Evolutionary conservation across 1,284 basidiomycete genomes (phyloP), one percentile per base, ranked within the genome.

Genomic region (Ceratobasidium sp.): DNA sequence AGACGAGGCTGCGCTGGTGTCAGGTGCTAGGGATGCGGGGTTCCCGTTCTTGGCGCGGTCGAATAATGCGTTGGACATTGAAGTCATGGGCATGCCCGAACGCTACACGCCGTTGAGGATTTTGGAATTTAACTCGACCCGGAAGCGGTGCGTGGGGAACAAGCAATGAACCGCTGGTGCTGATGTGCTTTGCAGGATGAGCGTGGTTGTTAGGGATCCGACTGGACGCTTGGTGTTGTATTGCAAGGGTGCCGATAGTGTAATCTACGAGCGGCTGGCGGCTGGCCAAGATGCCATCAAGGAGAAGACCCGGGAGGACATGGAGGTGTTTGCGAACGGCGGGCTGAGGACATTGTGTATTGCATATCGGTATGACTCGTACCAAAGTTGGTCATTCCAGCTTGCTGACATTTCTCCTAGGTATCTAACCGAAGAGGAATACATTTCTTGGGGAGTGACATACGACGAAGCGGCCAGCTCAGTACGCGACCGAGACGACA

Each of bases 201-300:
- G 92, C 80, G 91, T 93, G 54, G 85, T 98, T 76, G 90, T 95
- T 53, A 91, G 95, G 54, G 88, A 88, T 74, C 92, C 95, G 0
- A 91, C 95, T 75, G 93, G 94, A 22, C 85, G 86, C 78, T 85
- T 98, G 76, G 84, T 95, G 19, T 83, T 98, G 78, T 96, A 96
- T 81, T 94, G 92, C 86, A 98, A 98, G 82, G 96, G 96, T n/a
- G 96, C 96, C 9, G 96, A 98, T 82, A 94, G 90, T 78, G 95
- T 98, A 79, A 93, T 98, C 79, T 97, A 96, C 80, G 89, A 92
- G 78, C 90, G 96, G 13, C 86, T 99, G 1, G 86, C 88, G 22
- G 82, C 84, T 37, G 88, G 93, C 78, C 94, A 95, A 79, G 92
- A 97, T 78, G 85, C 79, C 68, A 80, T 98, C 76, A 95, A 95